Evolutionary conservation across 2,329 filamentous ascomycete genomes (phyloP).

Genomic region (Coleophoma eucalyptorum): DNA sequence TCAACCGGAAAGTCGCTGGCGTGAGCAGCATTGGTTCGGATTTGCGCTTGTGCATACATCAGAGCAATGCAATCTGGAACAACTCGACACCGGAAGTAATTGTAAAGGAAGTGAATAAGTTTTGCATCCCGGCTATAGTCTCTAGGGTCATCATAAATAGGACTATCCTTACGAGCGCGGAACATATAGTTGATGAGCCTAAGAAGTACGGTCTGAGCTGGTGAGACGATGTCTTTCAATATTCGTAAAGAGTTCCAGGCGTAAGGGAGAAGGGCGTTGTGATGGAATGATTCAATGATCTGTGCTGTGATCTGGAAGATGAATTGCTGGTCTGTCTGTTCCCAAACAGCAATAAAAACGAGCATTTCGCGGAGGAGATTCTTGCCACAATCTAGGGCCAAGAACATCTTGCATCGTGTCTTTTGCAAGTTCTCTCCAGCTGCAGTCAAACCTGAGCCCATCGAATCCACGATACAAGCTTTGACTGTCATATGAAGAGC

Average conservation of each 20-base stretch:
- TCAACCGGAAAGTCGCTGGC: slow-evolving; percentile 90
- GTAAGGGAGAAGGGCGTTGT: slow-evolving; percentile 85
- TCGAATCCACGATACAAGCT: slow-evolving; percentile 84
- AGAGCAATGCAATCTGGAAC: slow-evolving; percentile 93
- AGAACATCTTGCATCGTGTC: slow-evolving; percentile 81
- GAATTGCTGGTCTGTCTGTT: slow-evolving; percentile 86
- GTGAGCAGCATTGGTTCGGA: slow-evolving; percentile 70
- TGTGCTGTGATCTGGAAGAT: slow-evolving; percentile 97
- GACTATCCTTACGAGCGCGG: slow-evolving; percentile 47
- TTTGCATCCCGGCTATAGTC: slow-evolving; percentile 54
- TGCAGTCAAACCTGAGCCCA: slow-evolving; percentile 63
- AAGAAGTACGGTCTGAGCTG: slow-evolving; percentile 88
- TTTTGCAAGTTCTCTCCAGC: slow-evolving; percentile 83
- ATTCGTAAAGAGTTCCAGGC: slow-evolving; percentile 90
- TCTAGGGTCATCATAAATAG: slow-evolving; percentile 42
- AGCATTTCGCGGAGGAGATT: slow-evolving; percentile 86
- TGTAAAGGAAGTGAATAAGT: slow-evolving; percentile 84
- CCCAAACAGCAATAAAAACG: slow-evolving; percentile 97
- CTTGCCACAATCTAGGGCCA: slow-evolving; percentile 86
- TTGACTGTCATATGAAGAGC: slow-evolving; percentile 97
- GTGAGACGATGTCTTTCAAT: slow-evolving; percentile 93
- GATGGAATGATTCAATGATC: slow-evolving; percentile 89
- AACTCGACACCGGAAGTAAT: slow-evolving; percentile 86
- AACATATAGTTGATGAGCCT: slow-evolving; percentile 90
- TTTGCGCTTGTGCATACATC: slow-evolving; percentile 89